Evolutionary conservation across 2,329 filamentous ascomycete genomes (phyloP), one percentile per base, ranked within the genome.

Genomic region (Camillea tinctor): DNA sequence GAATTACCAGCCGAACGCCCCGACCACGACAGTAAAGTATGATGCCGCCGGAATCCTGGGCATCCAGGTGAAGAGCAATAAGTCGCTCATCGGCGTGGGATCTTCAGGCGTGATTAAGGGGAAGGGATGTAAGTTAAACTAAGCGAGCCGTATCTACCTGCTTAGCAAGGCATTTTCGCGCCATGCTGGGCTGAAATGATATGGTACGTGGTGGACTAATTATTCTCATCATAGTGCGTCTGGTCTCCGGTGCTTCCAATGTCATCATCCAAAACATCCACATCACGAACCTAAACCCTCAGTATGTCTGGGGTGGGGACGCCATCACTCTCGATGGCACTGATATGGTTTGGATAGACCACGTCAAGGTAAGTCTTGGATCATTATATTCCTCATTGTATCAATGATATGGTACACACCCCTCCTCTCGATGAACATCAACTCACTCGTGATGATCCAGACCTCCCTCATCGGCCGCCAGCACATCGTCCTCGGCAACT

Each of bases 221-320:
- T 13, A 13, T 40, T 24, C 55, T 30, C 57, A 60, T 57, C 55
- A 58, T 52, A 40, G 54, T 70, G 48, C 61, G 66, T 11, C 61
- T 69, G 24, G 59, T 62, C 56, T 72, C 69, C 67, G 77, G 76
- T 65, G 71, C 84, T 44, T 84, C 86, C 71, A 81, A 80, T 69
- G 74, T 88, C 70, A 87, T 88, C 69, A 81, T 87, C 71, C 84
- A 85, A 77, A 86, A 84, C 73, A 74, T 85, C 58, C 78, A 81
- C 56, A 78, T 85, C 68, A 84, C 81, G 55, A 75, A 83, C 56
- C 73, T 86, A 54, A 86, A 86, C 76, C 79, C 83, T 17, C 68
- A 82, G 69, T 83, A 84, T 67, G 82, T 86, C 66, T 86, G 84
- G 84, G 84, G 84, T 57, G 84, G 83, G 56, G 84, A 86, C 69